Conservation (phyloP, 2,329 filamentous ascomycete genomes). For the Rachicladosporium sp. region DNA sequence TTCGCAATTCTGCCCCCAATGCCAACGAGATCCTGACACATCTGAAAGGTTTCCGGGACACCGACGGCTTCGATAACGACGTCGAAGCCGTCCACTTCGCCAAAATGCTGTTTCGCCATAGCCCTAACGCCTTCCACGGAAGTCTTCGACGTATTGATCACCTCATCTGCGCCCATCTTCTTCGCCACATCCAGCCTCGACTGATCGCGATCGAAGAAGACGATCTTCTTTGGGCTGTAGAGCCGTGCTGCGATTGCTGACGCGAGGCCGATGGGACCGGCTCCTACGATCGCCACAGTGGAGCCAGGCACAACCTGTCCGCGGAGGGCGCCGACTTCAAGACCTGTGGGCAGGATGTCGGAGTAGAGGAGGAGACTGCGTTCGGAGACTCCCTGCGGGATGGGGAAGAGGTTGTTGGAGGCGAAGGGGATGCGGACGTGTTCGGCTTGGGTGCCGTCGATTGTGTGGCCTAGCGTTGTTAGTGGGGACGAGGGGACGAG, state of each 20-base stretch:
- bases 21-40: slow-evolving; percentile 42
- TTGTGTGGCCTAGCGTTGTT: slow-evolving; percentile 41
- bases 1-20: slow-evolving; percentile 44
- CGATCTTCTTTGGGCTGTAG: slow-evolving; percentile 40
- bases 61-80: slow-evolving; percentile 48
- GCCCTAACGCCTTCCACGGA: slow-evolving; percentile 20
- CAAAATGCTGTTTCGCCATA: slow-evolving; percentile 27
- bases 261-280: slow-evolving; percentile 43
- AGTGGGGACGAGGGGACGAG: no score
- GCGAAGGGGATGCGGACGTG: slow-evolving; percentile 43
- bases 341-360: slow-evolving; percentile 45
- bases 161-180: slow-evolving; percentile 32
- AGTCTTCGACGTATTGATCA: slow-evolving; percentile 3
- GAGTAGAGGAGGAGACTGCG: slow-evolving; percentile 38
- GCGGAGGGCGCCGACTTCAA: slow-evolving; percentile 43
- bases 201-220: slow-evolving; percentile 41
- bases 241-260: slow-evolving; percentile 42
- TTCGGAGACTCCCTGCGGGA: slow-evolving; percentile 33
- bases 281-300: slow-evolving; percentile 43
- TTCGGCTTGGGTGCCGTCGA: slow-evolving; percentile 46
- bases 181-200: slow-evolving; percentile 36
- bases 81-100: slow-evolving; percentile 41
- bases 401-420: slow-evolving; percentile 34
- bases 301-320: slow-evolving; percentile 40
- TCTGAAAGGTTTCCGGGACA: slow-evolving; percentile 39